Evolutionary conservation across 1,284 basidiomycete genomes (phyloP).

Genomic region (Violaceomyces palustris): DNA sequence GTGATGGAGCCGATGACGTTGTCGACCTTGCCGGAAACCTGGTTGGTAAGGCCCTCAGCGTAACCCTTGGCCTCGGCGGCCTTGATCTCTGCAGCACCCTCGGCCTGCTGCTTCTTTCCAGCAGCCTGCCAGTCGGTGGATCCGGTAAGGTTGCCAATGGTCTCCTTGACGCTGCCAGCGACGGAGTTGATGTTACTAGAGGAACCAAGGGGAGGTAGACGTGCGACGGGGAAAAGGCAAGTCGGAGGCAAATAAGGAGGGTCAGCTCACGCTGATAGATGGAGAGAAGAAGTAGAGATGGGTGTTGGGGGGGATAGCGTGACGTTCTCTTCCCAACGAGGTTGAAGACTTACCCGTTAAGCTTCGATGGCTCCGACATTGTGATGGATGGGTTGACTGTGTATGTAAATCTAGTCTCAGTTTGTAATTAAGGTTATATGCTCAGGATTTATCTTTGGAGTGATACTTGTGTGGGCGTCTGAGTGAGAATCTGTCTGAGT

Average conservation of each 20-base stretch:
- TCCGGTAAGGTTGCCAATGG: constrained; percentile 35
- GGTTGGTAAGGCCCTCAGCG: constrained; percentile 42
- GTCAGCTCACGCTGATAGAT: background rate
- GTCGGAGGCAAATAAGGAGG: too few relatives aligned
- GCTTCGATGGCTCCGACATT: constrained; percentile 39
- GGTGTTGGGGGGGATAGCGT: background rate
- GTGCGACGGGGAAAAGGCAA: too few relatives aligned
- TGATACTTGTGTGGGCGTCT: too few relatives aligned
- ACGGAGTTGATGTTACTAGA: constrained; percentile 33
- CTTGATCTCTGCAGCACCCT: constrained; percentile 42
- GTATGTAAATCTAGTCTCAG: too few relatives aligned
- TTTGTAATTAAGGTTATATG: too few relatives aligned
- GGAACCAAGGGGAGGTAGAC: background rate
- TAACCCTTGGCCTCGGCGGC: constrained; percentile 41
- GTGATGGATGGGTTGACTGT: constrained; percentile 8
- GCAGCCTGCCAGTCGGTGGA: constrained; percentile 30
- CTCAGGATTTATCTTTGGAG: too few relatives aligned
- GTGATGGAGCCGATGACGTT: constrained; percentile 37
- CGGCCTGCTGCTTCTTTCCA: constrained; percentile 43
- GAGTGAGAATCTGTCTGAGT: too few relatives aligned
- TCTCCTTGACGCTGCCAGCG: constrained; percentile 34
- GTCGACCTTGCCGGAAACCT: constrained; percentile 43
- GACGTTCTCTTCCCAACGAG: too few relatives aligned
- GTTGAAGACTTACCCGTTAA: constrained; percentile 24
- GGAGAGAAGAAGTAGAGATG: background rate